Base-by-base conservation (phyloP, 2,329 filamentous ascomycete species). In the Cladobotryum mycophilum region DNA sequence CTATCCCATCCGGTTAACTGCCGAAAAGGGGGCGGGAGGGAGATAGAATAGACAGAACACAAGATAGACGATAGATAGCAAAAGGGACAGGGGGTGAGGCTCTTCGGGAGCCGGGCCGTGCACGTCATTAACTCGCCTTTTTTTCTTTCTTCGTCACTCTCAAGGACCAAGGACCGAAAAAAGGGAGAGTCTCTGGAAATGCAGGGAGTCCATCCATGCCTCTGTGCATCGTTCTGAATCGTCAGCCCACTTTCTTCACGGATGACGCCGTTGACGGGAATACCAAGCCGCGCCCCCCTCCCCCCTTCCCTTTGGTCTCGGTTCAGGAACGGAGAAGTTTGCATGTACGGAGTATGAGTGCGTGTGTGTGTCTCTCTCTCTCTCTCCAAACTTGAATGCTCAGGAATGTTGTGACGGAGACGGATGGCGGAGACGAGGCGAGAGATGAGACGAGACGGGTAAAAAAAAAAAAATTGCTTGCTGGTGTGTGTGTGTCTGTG, bases 21-120 rank as follows among this genome's bases (percentile, higher is more conserved):
- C 50, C 50, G 50, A 52, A 52, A 49, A 49, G 47, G 47, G 47
- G 50, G 45, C 38, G 49, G 38, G 50, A 35, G 35, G 42, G 33
- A 38, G 36, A 35, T 17, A 41, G 44, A 47, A 7, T 2, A 8
- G 25, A 11, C 20, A 20, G 20, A 20, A 20, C 20, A 30, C 25
- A 30, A 11, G 25, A 30, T 30, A 30, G 25, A 30, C 9, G 25
- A 30, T 30, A 30, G 25, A 30, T 30, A 30, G 25, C 25, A 30
- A 30, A 30, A 30, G 6, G 25, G 25, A 40, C 46, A 52, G 47
- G 50, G 50, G 22, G 38, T 45, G 49, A 52, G 49, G 49, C 49
- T 52, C 45, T 44, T 52, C 49, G 49, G 49, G 49, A 52, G 25
- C 45, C 49, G 49, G 49, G 49, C 49, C 49, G 49, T 51, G 49